phyloP scores from a whole-genome alignment of 352 stramenopile genomes.

The Globisporangium recalcitrans region DNA sequence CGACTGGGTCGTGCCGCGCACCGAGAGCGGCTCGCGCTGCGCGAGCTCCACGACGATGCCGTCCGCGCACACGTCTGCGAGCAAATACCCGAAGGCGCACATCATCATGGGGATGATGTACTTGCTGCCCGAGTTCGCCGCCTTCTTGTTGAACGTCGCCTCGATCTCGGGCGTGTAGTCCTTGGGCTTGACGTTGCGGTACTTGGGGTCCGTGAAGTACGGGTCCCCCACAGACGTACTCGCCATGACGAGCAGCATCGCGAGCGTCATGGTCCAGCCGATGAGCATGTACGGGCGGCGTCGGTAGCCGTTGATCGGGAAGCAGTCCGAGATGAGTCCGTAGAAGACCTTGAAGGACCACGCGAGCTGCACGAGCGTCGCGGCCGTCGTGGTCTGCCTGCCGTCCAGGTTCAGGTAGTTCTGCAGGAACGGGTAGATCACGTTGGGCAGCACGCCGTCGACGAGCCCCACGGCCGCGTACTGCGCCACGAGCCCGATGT shows the following conservation, averaged over 20 bases:
- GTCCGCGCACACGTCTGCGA: conserved; percentile 51
- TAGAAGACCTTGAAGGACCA: conserved; percentile 60
- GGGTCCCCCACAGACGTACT: conserved; percentile 30
- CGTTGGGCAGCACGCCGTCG: conserved; percentile 16
- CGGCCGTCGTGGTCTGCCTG: conserved; percentile 29
- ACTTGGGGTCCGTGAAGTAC: conserved; percentile 32
- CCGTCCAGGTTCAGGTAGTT: conserved; percentile 35
- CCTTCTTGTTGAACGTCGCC: conserved; percentile 26
- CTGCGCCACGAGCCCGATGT: conserved; percentile 22
- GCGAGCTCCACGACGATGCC: conserved; percentile 33
- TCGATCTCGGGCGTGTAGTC: conserved; percentile 28
- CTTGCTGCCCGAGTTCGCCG: conserved; percentile 17
- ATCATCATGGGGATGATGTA: conserved; percentile 44
- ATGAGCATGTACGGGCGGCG: conserved; percentile 52
- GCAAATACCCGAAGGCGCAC: conserved; percentile 47
- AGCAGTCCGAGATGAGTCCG: conserved; percentile 48
- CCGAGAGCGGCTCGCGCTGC: conserved; percentile 27
- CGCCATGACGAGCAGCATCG: conserved; percentile 42
- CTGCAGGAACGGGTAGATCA: conserved; percentile 30
- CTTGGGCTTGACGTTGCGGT: conserved; percentile 23
- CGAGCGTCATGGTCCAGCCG: conserved; percentile 36
- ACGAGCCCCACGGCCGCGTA: conserved; percentile 23
- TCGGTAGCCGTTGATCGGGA: conserved; percentile 46
- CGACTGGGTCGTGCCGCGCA: conserved; percentile 21
- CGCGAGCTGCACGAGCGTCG: conserved; percentile 35